phyloP scores from a whole-genome alignment of 1,284 basidiomycete species.

The Apiotrichum mycotoxinovorans region DNA sequence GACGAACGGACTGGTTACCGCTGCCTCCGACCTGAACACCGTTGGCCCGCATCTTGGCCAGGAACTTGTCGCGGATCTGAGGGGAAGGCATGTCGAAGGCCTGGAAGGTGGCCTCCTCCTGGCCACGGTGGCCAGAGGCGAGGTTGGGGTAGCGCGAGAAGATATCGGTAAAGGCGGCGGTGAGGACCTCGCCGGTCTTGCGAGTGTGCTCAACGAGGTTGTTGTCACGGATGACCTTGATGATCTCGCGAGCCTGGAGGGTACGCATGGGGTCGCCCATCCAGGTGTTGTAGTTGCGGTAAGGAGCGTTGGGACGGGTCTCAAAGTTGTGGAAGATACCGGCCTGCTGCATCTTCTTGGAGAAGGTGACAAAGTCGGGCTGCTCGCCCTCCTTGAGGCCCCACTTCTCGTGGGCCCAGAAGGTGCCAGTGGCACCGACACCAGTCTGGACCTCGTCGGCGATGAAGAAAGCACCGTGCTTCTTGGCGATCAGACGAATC shows the following conservation, averaged over 20 bases:
- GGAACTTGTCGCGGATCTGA: conserved; percentile 50
- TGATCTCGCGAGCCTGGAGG: conserved; percentile 54
- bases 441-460: conserved; percentile 57
- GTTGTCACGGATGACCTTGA: conserved; percentile 51
- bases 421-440: conserved; percentile 55
- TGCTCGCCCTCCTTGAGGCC: conserved; percentile 48
- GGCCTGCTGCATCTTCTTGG: conserved; percentile 55
- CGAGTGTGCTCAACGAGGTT: conserved; percentile 48
- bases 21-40: conserved; percentile 49
- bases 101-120: conserved; percentile 55
- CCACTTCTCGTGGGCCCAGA: conserved; percentile 61
- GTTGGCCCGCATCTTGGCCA: conserved; percentile 49
- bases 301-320: conserved; percentile 53
- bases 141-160: conserved; percentile 25
- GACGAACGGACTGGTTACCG: conserved; percentile 50
- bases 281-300: conserved; percentile 52
- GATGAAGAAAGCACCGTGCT: conserved; percentile 56
- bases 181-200: conserved; percentile 47
- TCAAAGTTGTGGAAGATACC: conserved; percentile 55
- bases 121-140: conserved; percentile 52
- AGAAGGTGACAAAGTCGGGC: conserved; percentile 58
- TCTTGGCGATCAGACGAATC: conserved; percentile 52
- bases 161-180: conserved; percentile 39
- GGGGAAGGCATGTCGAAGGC: conserved; percentile 52
- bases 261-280: conserved; percentile 55